These are phyloP conservation scores for Xylaria arbuscula DNA, from an alignment of 2,329 filamentous ascomycete species.

Conservation along the genomic window DNA sequence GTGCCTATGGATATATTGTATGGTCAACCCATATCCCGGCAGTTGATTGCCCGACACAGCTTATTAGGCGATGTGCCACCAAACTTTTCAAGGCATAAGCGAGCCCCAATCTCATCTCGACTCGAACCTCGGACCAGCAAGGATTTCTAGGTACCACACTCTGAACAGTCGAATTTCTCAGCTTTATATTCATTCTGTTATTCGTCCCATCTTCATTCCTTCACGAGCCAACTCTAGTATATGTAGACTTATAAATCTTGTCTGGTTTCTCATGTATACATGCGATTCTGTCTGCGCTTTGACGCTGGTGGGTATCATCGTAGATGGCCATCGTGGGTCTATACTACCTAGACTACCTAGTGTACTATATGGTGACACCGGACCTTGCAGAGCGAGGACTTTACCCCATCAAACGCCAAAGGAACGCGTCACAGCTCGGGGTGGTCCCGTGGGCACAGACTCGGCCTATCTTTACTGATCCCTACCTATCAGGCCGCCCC, in stretches of 20 bases:
- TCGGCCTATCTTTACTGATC: background rate
- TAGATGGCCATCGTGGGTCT: slow-evolving; percentile 18
- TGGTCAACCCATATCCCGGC: slow-evolving; percentile 14
- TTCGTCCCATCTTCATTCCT: background rate
- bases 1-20: slow-evolving; percentile 28
- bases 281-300: slow-evolving; percentile 14
- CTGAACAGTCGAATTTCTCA: background rate
- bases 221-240: background rate
- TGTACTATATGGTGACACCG: background rate
- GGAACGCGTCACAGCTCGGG: background rate
- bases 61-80: slow-evolving; percentile 20
- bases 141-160: background rate
- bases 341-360: background rate
- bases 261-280: too few relatives aligned
- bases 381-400: slow-evolving; percentile 17
- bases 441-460: slow-evolving; percentile 20
- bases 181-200: background rate
- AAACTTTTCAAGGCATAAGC: slow-evolving; percentile 12
- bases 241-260: too few relatives aligned
- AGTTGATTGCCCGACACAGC: slow-evolving; percentile 17
- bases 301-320: slow-evolving; percentile 6
- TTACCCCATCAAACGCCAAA: slow-evolving; percentile 3
- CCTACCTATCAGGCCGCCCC: background rate
- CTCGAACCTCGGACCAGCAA: background rate
- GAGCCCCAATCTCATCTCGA: slow-evolving; percentile 1